These are phyloP conservation scores for Trypanosoma lewisi DNA, from an alignment of 208 protist genomes.

Conservation along the genomic window DNA sequence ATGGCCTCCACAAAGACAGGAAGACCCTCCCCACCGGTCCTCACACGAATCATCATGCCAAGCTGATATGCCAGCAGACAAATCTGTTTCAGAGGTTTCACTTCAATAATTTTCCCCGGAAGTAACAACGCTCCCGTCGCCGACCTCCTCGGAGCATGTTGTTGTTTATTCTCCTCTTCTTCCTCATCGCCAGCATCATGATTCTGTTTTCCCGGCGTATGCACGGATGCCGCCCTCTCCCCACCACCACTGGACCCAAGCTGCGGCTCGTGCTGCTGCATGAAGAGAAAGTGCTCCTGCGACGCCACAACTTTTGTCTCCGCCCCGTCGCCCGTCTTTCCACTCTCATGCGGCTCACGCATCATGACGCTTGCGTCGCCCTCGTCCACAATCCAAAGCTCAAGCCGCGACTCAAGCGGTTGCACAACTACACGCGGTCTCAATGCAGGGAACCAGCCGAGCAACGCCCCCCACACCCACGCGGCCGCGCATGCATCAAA, in stretches of 20 bases:
- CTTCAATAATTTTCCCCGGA: slow-evolving; percentile 55
- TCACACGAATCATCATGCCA: slow-evolving; percentile 39
- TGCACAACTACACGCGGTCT: slow-evolving; percentile 33
- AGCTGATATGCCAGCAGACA: slow-evolving; percentile 55
- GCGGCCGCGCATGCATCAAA: slow-evolving; percentile 49
- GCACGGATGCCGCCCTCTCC: too few species aligned
- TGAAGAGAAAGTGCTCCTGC: slow-evolving; percentile 12
- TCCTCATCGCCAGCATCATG: not conserved
- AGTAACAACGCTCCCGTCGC: slow-evolving; percentile 11
- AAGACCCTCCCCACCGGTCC: slow-evolving; percentile 29
- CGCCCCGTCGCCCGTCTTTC: slow-evolving; percentile 1
- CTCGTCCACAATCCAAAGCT: slow-evolving; percentile 29
- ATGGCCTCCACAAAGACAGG: slow-evolving; percentile 37
- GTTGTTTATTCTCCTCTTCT: not conserved
- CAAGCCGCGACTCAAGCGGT: slow-evolving; percentile 33
- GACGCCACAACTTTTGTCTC: slow-evolving; percentile 22
- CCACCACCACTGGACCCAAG: too few species aligned
- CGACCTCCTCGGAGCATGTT: not conserved
- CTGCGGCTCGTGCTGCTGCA: slow-evolving; percentile 7
- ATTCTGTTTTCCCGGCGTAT: too few species aligned
- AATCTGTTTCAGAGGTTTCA: slow-evolving; percentile 52
- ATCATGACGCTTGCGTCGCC: not conserved
- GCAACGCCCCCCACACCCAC: slow-evolving; percentile 34
- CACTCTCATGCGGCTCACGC: not conserved
- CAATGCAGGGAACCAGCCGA: slow-evolving; percentile 37